phyloP scores from a whole-genome alignment of 257 asterid genomes.

The Paraleonurus japonicus region DNA sequence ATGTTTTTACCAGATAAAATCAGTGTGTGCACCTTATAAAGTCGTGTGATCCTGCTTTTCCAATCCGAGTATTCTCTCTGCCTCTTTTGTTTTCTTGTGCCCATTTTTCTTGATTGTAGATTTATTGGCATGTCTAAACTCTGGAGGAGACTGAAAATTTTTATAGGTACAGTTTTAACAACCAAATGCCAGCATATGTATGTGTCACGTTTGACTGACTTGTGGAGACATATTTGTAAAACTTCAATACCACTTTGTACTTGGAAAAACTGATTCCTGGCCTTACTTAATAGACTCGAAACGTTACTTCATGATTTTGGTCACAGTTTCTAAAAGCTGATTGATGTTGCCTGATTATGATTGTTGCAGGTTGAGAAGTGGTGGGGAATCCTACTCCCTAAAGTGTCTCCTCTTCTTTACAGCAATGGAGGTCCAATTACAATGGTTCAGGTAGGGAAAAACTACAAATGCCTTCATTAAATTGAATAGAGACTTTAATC shows the following conservation, averaged over 20 bases:
- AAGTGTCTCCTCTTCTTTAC: conserved; percentile 67
- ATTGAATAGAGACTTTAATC: background rate
- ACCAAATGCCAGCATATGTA: too few species aligned
- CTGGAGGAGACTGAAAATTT: too few species aligned
- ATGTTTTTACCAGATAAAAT: background rate
- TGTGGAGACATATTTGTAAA: background rate
- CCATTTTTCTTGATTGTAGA: too few species aligned
- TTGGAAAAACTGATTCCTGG: background rate
- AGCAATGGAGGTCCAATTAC: conserved; percentile 86
- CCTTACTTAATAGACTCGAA: conserved; percentile 5
- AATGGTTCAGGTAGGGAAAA: conserved; percentile 78
- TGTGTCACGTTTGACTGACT: too few species aligned
- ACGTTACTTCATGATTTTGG: conserved; percentile 6
- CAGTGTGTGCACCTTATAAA: too few species aligned
- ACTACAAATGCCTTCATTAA: background rate
- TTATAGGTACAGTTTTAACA: too few species aligned
- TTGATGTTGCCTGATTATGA: conserved; percentile 12
- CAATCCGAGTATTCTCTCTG: too few species aligned
- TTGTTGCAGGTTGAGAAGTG: conserved; percentile 74
- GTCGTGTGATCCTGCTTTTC: too few species aligned
- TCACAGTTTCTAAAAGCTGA: background rate
- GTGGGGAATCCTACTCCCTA: conserved; percentile 87
- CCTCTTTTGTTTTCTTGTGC: too few species aligned
- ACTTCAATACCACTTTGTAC: background rate
- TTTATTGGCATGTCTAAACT: too few species aligned